These are phyloP conservation scores for Camellia lanceoleosa DNA, from an alignment of 148 eudicot genomes.

Conservation along the genomic window DNA sequence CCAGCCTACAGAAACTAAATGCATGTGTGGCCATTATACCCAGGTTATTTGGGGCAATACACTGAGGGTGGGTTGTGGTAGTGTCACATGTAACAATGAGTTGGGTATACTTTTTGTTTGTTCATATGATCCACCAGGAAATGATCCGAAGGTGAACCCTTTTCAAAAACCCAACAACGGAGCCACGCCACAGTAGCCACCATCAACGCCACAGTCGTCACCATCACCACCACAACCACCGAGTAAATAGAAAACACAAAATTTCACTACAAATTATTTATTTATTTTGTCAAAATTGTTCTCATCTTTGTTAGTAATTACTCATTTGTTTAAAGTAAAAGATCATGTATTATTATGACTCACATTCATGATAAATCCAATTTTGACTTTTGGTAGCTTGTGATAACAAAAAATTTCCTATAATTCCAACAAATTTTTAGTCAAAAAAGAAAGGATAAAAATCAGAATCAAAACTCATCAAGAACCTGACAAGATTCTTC, in stretches of 20 bases:
- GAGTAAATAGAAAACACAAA: neutral
- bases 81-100: slow-evolving; percentile 22
- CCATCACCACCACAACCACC: no score
- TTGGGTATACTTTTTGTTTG: slow-evolving; percentile 30
- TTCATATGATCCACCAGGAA: slow-evolving; percentile 36
- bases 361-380: neutral
- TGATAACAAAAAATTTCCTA: neutral
- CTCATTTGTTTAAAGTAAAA: neutral
- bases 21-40: slow-evolving; percentile 44
- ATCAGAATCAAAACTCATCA: neutral
- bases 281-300: no score
- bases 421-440: neutral
- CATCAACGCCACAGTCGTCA: no score
- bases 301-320: neutral
- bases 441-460: neutral
- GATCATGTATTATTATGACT: neutral
- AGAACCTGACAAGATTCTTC: slow-evolving; percentile 74
- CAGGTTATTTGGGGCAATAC: slow-evolving; percentile 34
- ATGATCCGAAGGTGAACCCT: slow-evolving; percentile 15
- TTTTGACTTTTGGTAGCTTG: neutral
- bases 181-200: no score
- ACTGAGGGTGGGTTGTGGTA: slow-evolving; percentile 31
- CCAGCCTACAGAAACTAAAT: slow-evolving; percentile 1
- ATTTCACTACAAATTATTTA: neutral
- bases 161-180: no score